phyloP scores from a whole-genome alignment of 495 filamentous ascomycete genomes.

The Schizothecium vesticola region DNA sequence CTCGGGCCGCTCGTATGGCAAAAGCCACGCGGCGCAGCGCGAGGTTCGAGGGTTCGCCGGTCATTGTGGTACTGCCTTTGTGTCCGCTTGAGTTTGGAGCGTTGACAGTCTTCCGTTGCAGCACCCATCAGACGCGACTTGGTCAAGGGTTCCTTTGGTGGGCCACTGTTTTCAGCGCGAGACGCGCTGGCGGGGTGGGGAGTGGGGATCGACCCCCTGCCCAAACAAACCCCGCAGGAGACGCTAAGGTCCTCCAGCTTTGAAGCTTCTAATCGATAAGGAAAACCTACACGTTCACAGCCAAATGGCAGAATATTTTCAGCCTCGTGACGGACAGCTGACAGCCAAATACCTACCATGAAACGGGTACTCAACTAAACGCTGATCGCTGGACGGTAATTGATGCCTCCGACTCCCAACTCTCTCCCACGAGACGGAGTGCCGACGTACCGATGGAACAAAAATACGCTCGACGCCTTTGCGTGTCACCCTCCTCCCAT shows the following conservation, averaged over 20 bases:
- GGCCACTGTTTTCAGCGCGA: background rate
- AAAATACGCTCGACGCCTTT: too few species aligned
- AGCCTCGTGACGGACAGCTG: too few species aligned
- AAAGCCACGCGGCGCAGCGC: background rate
- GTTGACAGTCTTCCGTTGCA: background rate
- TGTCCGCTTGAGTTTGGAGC: background rate
- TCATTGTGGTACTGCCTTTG: background rate
- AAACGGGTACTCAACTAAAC: background rate
- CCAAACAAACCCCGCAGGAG: background rate
- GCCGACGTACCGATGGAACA: too few species aligned
- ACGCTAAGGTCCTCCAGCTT: background rate
- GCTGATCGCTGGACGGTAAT: background rate
- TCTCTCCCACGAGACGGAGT: too few species aligned
- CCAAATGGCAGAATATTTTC: background rate
- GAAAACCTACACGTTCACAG: background rate
- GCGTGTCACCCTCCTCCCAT: too few species aligned
- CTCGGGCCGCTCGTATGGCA: background rate
- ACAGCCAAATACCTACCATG: too few species aligned
- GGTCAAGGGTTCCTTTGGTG: background rate
- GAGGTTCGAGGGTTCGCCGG: background rate
- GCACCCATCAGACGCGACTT: background rate
- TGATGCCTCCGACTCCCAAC: too few species aligned
- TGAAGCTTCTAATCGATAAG: background rate
- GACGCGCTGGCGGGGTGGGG: background rate
- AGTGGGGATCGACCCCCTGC: too few species aligned